These are phyloP conservation scores for Xylaria bambusicola DNA, from an alignment of 495 filamentous ascomycete species.

Conservation along the genomic window DNA sequence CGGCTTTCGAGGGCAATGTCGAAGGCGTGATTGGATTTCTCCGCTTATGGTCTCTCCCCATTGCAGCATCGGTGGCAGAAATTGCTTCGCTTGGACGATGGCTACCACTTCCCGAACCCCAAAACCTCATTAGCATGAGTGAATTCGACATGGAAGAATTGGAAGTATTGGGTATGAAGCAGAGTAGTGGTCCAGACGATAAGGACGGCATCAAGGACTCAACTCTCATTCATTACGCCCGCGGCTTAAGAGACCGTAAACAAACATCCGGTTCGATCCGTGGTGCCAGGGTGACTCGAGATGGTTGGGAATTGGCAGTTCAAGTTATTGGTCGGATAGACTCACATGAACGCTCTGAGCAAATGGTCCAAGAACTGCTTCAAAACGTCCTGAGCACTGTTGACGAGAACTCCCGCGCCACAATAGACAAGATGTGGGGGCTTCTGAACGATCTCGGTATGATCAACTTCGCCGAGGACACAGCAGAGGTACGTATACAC, in stretches of 20 bases:
- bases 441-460: constrained; percentile 71
- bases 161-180: constrained; percentile 53
- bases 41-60: constrained; percentile 72
- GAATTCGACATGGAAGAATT: constrained; percentile 57
- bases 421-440: constrained; percentile 74
- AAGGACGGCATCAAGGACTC: constrained; percentile 64
- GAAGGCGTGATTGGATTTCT: constrained; percentile 73
- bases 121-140: constrained; percentile 43
- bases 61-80: constrained; percentile 77
- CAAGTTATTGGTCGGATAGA: constrained; percentile 74
- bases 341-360: constrained; percentile 61
- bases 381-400: constrained; percentile 63
- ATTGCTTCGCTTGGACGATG: constrained; percentile 74
- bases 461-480: constrained; percentile 66
- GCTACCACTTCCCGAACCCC: constrained; percentile 59
- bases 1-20: constrained; percentile 73
- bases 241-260: constrained; percentile 50
- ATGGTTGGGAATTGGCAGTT: constrained; percentile 87
- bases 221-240: constrained; percentile 72
- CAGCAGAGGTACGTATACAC: constrained; percentile 67
- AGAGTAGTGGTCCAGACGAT: constrained; percentile 45
- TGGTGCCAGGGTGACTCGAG: constrained; percentile 43
- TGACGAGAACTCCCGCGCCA: constrained; percentile 61
- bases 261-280: constrained; percentile 34
- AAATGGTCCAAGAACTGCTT: constrained; percentile 58